Evolutionary conservation across 192 early-diverging fungal species (phyloP), one percentile per base, ranked within the genome.

Genomic region (Coemansia sp.): DNA sequence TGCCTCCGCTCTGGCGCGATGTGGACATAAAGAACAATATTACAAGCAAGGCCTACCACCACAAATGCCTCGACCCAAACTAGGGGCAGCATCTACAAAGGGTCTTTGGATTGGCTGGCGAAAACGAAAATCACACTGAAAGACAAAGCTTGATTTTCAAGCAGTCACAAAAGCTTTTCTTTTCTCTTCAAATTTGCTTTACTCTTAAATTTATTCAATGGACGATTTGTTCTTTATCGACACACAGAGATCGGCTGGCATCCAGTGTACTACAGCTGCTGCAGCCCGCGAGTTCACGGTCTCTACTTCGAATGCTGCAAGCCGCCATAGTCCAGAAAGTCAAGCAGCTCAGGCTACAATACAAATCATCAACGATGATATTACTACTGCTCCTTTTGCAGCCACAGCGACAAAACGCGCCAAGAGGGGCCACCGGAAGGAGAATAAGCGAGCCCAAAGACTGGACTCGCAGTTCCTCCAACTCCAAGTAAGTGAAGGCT

Each of bases 1-100:
- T 79, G 37, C 76, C 76, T 31, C 76, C 76, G 19, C 57, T 79
- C 17, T 79, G 76, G 76, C 70, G 76, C 8, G 76, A 72, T 44
- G 59, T 67, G 25, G 70, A 70, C 25, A 59, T 59, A 29, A 70
- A 70, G 54, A 25, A 42, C 55, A 62, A 29, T 37, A 61, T 61
- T 3, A 55, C 67, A 8, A 68, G 67, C 60, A 67, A 58, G 58
- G 71, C 76, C 13, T 79, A 62, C 19, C 76, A 79, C 64, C 74
- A 79, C 37, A 64, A 61, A 2, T 79, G 76, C 17, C 52, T 79
- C 33, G 76, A 79, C 30, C 23, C 53, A 29, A 54, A 29, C 11
- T 54, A 31, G n/a, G 2, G 20, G 22, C 23, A 15, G n/a, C n/a
- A n/a, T n/a, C n/a, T n/a, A n/a, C n/a, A n/a, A n/a, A n/a, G n/a